Evolutionary conservation across 306 rosid species (phyloP).

Genomic region (Cucumis sativus): Cucumber_9930_V3 NC_026657.2:24985001-24985500

Average conservation of each 20-base stretch:
- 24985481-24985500: no score
- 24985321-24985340: background rate
- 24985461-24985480: no score
- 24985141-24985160: background rate
- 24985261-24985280: constrained; percentile 59
- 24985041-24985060: background rate
- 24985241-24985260: constrained; percentile 54
- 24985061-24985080: background rate
- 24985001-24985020: background rate
- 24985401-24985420: background rate
- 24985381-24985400: background rate
- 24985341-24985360: background rate
- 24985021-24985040: background rate
- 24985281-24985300: constrained; percentile 70
- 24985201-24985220: constrained; percentile 73
- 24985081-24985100: background rate
- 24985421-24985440: background rate
- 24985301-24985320: background rate
- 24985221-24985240: constrained; percentile 71
- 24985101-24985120: background rate
- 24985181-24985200: constrained; percentile 41
- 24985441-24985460: no score
- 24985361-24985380: background rate
- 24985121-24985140: background rate
- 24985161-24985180: constrained; percentile 47